Evolutionary conservation across 768 basidiomycete species (phyloP).

Genomic region (Mycena kentingensis): DNA sequence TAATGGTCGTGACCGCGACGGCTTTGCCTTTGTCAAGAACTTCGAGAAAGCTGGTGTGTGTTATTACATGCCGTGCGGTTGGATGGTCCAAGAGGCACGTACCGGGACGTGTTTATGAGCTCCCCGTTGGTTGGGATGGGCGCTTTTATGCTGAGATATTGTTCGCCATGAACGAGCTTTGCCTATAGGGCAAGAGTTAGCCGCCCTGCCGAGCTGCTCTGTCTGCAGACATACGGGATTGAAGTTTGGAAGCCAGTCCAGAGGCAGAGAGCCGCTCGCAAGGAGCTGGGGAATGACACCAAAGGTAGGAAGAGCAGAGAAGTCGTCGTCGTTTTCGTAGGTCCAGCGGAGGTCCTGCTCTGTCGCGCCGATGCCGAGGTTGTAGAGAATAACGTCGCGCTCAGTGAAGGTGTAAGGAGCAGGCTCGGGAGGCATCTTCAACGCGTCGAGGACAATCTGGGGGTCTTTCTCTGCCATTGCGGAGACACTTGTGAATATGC

Average conservation of each 20-base stretch:
- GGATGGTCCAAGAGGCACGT: conserved; percentile 24
- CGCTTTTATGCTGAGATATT: conserved; percentile 84
- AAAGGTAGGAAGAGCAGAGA: conserved; percentile 87
- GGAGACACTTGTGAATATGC: too few relatives aligned
- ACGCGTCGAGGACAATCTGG: conserved; percentile 2
- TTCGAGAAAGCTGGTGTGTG: conserved; percentile 61
- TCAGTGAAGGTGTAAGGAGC: neutral
- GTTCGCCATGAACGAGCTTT: conserved; percentile 97
- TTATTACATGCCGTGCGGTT: neutral
- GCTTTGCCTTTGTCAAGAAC: conserved; percentile 93
- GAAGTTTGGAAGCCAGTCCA: conserved; percentile 94
- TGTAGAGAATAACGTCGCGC: conserved; percentile 92
- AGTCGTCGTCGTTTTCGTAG: conserved; percentile 87
- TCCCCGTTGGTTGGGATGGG: conserved; percentile 86
- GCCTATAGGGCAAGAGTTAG: conserved; percentile 55
- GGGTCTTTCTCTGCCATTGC: neutral
- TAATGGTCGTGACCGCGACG: conserved; percentile 79
- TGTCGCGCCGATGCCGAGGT: conserved; percentile 91
- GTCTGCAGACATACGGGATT: conserved; percentile 69
- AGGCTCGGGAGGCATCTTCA: neutral
- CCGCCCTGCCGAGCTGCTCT: conserved; percentile 4
- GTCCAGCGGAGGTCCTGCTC: conserved; percentile 91
- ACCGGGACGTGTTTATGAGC: conserved; percentile 75
- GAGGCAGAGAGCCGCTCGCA: conserved; percentile 62
- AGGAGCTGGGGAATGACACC: conserved; percentile 92